Base-by-base conservation (phyloP, 352 stramenopile species). In the Elongisporangium undulatum region DNA sequence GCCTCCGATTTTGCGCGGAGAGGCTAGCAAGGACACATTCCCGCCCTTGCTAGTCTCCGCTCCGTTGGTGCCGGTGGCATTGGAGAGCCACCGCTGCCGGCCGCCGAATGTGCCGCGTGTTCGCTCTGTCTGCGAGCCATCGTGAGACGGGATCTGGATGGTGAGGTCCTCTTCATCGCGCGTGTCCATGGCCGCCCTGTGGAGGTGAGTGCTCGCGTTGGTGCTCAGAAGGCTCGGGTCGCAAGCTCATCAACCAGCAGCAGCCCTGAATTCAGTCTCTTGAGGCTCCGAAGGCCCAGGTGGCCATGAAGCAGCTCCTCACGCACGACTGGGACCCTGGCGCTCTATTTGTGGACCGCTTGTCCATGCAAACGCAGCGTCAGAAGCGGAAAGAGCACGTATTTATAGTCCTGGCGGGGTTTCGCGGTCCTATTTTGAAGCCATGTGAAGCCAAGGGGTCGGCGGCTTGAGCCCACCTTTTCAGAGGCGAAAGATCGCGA, bases 51-150 rank as follows among this genome's bases (percentile, higher is more conserved):
- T 85, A 13, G 72, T 66, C 58, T 87, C 79, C 4, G 64, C 61
- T 3, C 51, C 67, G 39, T 53, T 71, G 1, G 20, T 54, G 16
- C 51, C 53, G 16, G 51, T 62, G 12, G 52, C 68, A 13, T 67
- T 69, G 0, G 75, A 85, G 24, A 92, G 63, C 83, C 83, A 92
- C n/a, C 83, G 75, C 67, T 92, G 83, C 0, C 83, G 70, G 7
- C 83, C 83, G 9, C 83, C 83, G 58, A 83, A 92, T 13, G 83
- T 90, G 19, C 81, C 83, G 8, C 74, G 68, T 4, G 78, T 78
- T 20, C 83, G 82, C 55, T 92, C 81, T 0, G 81, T 90, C 65
- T 90, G 79, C 16, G 79, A 88, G 8, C 80, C 81, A 65, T 92
- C 83, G 26, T 79, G 72, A 17, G 69, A 61, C 8, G 79, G 79